These are phyloP conservation scores for Schizochytrium sp. DNA, from an alignment of 108 stramenopile genomes.

Conservation along the genomic window DNA sequence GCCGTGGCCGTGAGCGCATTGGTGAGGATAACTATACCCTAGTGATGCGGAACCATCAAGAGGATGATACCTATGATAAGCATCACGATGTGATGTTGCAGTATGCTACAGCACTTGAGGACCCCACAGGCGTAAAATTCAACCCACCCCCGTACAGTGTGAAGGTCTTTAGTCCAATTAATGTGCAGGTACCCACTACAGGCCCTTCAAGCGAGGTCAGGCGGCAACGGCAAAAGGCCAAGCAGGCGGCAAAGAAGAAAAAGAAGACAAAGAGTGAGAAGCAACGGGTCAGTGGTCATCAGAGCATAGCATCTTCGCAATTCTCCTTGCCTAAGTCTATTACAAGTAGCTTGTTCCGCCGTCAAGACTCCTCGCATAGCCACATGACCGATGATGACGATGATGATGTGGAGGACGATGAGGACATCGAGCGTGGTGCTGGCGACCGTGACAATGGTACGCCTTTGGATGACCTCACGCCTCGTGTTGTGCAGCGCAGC, in stretches of 20 bases:
- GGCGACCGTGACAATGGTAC: not conserved
- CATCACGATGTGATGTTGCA: constrained; percentile 26
- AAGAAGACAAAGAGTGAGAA: not conserved
- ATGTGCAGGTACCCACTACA: constrained; percentile 25
- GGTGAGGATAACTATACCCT: constrained; percentile 8
- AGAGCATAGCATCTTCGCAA: too few species aligned
- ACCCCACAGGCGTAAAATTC: constrained; percentile 12
- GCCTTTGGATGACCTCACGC: constrained; percentile 7
- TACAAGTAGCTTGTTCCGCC: too few species aligned
- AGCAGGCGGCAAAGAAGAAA: not conserved
- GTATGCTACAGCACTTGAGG: constrained; percentile 47
- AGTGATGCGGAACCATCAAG: constrained; percentile 1
- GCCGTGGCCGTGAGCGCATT: not conserved
- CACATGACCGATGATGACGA: constrained; percentile 16
- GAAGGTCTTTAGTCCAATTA: constrained; percentile 44
- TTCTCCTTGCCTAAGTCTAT: not conserved
- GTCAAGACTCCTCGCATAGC: not conserved
- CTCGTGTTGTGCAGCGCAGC: constrained; percentile 16
- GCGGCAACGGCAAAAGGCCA: constrained; percentile 17
- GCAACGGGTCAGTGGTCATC: not conserved
- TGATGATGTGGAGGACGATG: constrained; percentile 24
- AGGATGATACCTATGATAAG: constrained; percentile 33
- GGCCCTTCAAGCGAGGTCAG: not conserved
- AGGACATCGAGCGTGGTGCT: not conserved
- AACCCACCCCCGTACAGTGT: constrained; percentile 36